Evolutionary conservation across 2,329 filamentous ascomycete genomes (phyloP), one percentile per base, ranked within the genome.

Genomic region (Alternaria panax): DNA sequence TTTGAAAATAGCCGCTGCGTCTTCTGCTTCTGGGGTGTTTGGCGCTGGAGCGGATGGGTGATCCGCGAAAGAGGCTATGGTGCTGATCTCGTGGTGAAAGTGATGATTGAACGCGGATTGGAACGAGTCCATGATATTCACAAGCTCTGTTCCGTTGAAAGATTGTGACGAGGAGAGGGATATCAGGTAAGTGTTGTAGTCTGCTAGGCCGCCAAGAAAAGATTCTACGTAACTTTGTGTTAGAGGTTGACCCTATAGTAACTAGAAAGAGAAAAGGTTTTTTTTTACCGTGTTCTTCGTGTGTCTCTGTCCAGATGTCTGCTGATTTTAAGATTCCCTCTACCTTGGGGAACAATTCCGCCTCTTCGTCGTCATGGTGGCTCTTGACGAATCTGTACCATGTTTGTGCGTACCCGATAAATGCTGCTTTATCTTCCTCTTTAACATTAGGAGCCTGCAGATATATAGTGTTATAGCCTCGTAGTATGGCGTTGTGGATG

Each of bases 1-100:
- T 78, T 86, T 86, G 78, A 89, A 88, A 2, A 83, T 81, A 7
- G 79, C 70, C 3, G 79, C 72, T 0, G 86, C 86, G 1, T 75
- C 75, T 5, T 78, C 79, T 6, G 80, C 72, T 16, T 79, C 71
- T 0, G 84, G 82, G 1, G 76, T 79, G 8, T 77, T 78, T 2
- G 80, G 74, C 46, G 75, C 77, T 0, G 86, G 86, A 1, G 84
- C 84, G 43, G 81, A 81, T 1, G 84, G 79, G 63, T 88, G 84
- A 3, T 77, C 66, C 4, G 84, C 76, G 16, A 78, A 66, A 4
- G 67, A 60, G 2, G 70, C 70, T 32, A 78, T 76, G 16, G 71
- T 75, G 14, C 45, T 51, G 62, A 78, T 78, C 51, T 78, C 76
- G 24, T 64, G 54, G 60, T 77, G 74, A 61, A 78, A 76, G 54